phyloP scores from a whole-genome alignment of 2,329 filamentous ascomycete species.

The Colletotrichum sp. region DNA sequence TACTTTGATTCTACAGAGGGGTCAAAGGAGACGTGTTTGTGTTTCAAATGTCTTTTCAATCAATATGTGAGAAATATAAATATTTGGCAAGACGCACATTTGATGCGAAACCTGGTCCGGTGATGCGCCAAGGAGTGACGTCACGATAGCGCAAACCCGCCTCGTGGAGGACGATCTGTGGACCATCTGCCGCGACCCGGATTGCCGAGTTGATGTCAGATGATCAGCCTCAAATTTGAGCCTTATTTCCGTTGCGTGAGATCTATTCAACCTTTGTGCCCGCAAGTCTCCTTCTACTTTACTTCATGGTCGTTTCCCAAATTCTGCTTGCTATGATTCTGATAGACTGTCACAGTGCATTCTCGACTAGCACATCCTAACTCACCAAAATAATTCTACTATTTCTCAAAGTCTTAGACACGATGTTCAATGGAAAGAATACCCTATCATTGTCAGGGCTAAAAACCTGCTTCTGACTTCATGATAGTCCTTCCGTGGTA shows the following conservation, averaged over 20 bases:
- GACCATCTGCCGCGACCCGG: not conserved
- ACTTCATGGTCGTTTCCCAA: too few relatives aligned
- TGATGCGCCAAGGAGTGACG: slow-evolving; percentile 19
- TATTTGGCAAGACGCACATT: too few relatives aligned
- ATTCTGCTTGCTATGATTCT: too few relatives aligned
- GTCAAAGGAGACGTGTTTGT: not conserved
- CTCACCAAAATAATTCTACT: too few relatives aligned
- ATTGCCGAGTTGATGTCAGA: not conserved
- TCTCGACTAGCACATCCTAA: too few relatives aligned
- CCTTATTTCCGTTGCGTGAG: not conserved
- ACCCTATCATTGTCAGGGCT: not conserved
- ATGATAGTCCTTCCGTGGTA: too few relatives aligned
- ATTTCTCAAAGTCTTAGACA: too few relatives aligned
- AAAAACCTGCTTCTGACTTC: not conserved
- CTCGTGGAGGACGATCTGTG: not conserved
- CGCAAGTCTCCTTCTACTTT: too few relatives aligned
- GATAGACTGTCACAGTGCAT: not conserved
- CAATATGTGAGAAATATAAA: not conserved
- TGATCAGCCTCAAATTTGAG: not conserved
- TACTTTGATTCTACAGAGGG: not conserved
- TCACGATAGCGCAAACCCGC: slow-evolving; percentile 15
- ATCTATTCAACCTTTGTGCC: too few relatives aligned
- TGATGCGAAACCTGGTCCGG: not conserved
- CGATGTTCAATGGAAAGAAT: too few relatives aligned
- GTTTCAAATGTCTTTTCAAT: not conserved